These are phyloP conservation scores for Diaporthe vaccinii DNA, from an alignment of 2,329 filamentous ascomycete genomes.

Conservation along the genomic window DNA sequence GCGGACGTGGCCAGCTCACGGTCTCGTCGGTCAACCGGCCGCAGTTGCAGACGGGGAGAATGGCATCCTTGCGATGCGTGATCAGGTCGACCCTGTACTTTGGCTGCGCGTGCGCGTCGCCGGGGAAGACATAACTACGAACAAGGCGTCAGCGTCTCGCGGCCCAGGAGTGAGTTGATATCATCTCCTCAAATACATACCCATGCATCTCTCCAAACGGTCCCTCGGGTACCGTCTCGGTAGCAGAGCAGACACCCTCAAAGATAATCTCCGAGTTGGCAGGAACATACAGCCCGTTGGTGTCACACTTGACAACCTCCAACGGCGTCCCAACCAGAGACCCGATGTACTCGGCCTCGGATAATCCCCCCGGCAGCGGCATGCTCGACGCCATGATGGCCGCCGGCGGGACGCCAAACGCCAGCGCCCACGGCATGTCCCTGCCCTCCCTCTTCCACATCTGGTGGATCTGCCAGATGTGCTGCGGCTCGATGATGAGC, in stretches of 20 bases:
- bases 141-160: not conserved
- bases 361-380: conserved; percentile 63
- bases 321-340: conserved; percentile 59
- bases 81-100: conserved; percentile 60
- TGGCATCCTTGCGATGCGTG: conserved; percentile 61
- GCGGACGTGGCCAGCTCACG: conserved; percentile 37
- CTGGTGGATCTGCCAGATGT: conserved; percentile 60
- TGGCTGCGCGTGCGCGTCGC: conserved; percentile 54
- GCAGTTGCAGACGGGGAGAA: conserved; percentile 62
- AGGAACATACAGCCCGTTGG: conserved; percentile 61
- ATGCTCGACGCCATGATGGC: conserved; percentile 63
- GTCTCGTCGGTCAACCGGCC: conserved; percentile 61
- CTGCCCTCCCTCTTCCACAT: conserved; percentile 60
- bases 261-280: conserved; percentile 65
- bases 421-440: conserved; percentile 62
- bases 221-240: conserved; percentile 58
- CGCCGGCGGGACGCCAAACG: conserved; percentile 63
- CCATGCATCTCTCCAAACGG: conserved; percentile 65
- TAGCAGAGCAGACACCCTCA: conserved; percentile 61
- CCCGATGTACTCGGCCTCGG: conserved; percentile 63
- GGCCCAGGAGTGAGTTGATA: not conserved
- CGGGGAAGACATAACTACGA: conserved; percentile 53
- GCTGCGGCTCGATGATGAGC: conserved; percentile 59
- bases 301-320: conserved; percentile 66
- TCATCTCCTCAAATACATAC: not conserved